These are phyloP conservation scores for Beauveria pseudobassiana DNA, from an alignment of 2,329 filamentous ascomycete genomes.

Conservation along the genomic window DNA sequence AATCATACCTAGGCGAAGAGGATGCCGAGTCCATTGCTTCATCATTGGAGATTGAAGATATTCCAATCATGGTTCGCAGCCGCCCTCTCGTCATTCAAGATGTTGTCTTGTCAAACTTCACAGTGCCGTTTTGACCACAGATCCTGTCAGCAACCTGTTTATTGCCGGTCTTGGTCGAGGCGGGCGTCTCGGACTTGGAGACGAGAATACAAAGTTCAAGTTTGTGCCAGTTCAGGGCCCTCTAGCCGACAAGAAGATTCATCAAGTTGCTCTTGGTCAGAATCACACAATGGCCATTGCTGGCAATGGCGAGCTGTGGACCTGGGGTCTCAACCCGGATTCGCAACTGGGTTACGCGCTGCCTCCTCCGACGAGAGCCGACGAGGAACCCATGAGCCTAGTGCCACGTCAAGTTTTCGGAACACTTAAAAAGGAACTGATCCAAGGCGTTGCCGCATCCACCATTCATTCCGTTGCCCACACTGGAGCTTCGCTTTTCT, in stretches of 20 bases:
- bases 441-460: conserved; percentile 81
- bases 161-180: conserved; percentile 88
- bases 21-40: conserved; percentile 24
- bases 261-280: conserved; percentile 76
- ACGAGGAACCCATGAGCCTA: conserved; percentile 77
- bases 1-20: conserved; percentile 52
- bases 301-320: conserved; percentile 82
- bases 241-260: conserved; percentile 65
- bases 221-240: conserved; percentile 77
- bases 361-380: conserved; percentile 56
- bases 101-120: conserved; percentile 82
- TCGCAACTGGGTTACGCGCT: conserved; percentile 82
- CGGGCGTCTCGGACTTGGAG: conserved; percentile 79
- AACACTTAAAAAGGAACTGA: conserved; percentile 74
- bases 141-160: conserved; percentile 85
- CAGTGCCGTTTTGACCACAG: conserved; percentile 78
- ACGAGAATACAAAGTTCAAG: conserved; percentile 81
- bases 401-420: conserved; percentile 86
- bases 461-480: conserved; percentile 86
- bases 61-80: conserved; percentile 67
- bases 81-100: conserved; percentile 71
- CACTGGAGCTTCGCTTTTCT: conserved; percentile 74
- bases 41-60: conserved; percentile 35
- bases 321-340: conserved; percentile 84
- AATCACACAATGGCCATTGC: conserved; percentile 85